These are phyloP conservation scores for Erodium moschatum DNA, from an alignment of 441 rosid genomes.

Conservation along the genomic window DNA sequence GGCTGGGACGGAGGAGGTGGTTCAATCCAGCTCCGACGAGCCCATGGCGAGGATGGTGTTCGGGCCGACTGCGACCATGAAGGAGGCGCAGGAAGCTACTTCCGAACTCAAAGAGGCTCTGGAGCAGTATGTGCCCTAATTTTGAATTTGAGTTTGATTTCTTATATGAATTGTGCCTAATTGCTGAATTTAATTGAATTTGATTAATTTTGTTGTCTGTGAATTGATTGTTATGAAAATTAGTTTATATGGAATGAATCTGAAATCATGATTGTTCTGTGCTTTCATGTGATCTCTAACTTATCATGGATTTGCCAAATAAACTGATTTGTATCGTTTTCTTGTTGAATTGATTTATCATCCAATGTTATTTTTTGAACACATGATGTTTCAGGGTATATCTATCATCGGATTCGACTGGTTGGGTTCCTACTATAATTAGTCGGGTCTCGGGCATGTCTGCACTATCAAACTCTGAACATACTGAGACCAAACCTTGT, in stretches of 20 bases:
- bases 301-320: neutral
- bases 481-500: too few relatives aligned
- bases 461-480: too few relatives aligned
- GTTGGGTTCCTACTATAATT: neutral
- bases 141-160: neutral
- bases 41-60: slow-evolving; percentile 23
- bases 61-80: slow-evolving; percentile 14
- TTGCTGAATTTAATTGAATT: too few relatives aligned
- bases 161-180: neutral
- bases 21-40: slow-evolving; percentile 14
- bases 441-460: neutral
- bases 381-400: neutral
- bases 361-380: neutral
- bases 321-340: neutral
- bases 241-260: neutral
- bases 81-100: slow-evolving; percentile 22
- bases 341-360: neutral
- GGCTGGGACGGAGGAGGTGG: slow-evolving; percentile 6
- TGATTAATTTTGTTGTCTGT: neutral
- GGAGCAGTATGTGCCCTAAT: slow-evolving; percentile 8
- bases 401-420: neutral
- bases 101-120: slow-evolving; percentile 22
- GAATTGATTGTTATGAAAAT: neutral
- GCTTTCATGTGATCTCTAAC: neutral
- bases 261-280: neutral